phyloP scores from a whole-genome alignment of 805 yeast species.

The Suhomyces kilbournensis region DNA sequence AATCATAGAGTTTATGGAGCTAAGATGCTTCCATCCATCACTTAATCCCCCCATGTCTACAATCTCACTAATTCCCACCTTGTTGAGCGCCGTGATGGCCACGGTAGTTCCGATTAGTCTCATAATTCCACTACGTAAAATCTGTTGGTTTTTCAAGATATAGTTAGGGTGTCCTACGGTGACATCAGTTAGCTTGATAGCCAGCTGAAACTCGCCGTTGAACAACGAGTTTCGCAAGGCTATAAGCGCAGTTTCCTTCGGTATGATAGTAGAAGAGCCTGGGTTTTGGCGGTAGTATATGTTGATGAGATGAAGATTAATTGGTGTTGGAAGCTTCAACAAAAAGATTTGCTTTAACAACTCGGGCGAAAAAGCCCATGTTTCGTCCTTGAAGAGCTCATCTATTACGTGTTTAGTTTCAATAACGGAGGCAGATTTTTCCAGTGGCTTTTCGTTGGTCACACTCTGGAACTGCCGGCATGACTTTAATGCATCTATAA shows the following conservation, averaged over 20 bases:
- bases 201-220: conserved; percentile 55
- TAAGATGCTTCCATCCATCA: conserved; percentile 35
- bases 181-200: conserved; percentile 55
- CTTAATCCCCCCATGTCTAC: conserved; percentile 39
- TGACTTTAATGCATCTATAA: conserved; percentile 3
- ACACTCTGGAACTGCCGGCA: conserved; percentile 11
- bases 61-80: conserved; percentile 39
- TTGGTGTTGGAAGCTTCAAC: conserved; percentile 30
- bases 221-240: conserved; percentile 61
- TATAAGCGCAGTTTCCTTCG: conserved; percentile 47
- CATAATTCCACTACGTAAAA: conserved; percentile 26
- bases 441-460: conserved; percentile 16
- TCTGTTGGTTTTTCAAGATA: conserved; percentile 30
- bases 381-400: conserved; percentile 18
- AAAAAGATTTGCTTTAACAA: conserved; percentile 29
- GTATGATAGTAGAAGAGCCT: conserved; percentile 19
- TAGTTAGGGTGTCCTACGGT: conserved; percentile 60
- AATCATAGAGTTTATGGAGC: conserved; percentile 47
- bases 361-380: conserved; percentile 18
- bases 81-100: conserved; percentile 35
- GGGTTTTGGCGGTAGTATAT: conserved; percentile 18
- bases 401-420: conserved; percentile 12
- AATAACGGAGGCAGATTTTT: conserved; percentile 7
- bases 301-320: conserved; percentile 22
- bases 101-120: conserved; percentile 31